Conservation (phyloP, 2,329 filamentous ascomycete species). For the Lachnellula hyalina region DNA sequence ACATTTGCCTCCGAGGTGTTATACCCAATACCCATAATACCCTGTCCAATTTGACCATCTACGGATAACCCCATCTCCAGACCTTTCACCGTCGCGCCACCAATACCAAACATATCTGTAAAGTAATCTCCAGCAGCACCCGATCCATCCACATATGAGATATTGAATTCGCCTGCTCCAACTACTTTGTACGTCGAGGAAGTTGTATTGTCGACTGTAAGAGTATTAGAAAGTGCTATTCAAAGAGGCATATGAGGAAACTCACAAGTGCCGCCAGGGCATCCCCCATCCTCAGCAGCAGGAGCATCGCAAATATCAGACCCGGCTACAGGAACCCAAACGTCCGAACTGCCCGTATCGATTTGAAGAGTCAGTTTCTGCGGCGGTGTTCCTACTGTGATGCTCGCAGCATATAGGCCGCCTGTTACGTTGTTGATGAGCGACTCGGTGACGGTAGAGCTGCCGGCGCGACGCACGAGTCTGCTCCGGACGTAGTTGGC, state of each 20-base stretch:
- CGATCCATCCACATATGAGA: slow-evolving; percentile 55
- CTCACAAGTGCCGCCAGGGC: slow-evolving; percentile 43
- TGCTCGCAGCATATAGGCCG: slow-evolving; percentile 43
- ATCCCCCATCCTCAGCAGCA: slow-evolving; percentile 35
- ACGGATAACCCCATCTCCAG: slow-evolving; percentile 52
- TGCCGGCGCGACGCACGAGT: slow-evolving; percentile 8
- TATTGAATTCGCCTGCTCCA: slow-evolving; percentile 44
- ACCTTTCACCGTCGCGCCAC: slow-evolving; percentile 41
- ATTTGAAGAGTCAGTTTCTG: slow-evolving; percentile 51
- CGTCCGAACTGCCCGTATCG: slow-evolving; percentile 60
- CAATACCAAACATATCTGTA: slow-evolving; percentile 49
- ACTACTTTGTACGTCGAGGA: slow-evolving; percentile 47
- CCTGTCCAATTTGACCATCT: slow-evolving; percentile 44
- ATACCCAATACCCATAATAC: slow-evolving; percentile 57
- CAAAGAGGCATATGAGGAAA: slow-evolving; percentile 3
- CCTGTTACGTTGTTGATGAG: slow-evolving; percentile 46
- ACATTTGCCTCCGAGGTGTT: slow-evolving; percentile 40
- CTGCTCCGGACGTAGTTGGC: slow-evolving; percentile 11
- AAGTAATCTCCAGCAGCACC: slow-evolving; percentile 53
- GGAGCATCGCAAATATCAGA: slow-evolving; percentile 17
- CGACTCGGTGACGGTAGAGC: slow-evolving; percentile 16
- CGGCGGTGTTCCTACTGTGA: slow-evolving; percentile 53
- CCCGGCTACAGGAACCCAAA: slow-evolving; percentile 47
- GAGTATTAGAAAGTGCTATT: neutral
- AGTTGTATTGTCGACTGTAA: slow-evolving; percentile 41